Conservation (phyloP, 2,329 filamentous ascomycete species). For the Trichocomaceae sp. region DNA sequence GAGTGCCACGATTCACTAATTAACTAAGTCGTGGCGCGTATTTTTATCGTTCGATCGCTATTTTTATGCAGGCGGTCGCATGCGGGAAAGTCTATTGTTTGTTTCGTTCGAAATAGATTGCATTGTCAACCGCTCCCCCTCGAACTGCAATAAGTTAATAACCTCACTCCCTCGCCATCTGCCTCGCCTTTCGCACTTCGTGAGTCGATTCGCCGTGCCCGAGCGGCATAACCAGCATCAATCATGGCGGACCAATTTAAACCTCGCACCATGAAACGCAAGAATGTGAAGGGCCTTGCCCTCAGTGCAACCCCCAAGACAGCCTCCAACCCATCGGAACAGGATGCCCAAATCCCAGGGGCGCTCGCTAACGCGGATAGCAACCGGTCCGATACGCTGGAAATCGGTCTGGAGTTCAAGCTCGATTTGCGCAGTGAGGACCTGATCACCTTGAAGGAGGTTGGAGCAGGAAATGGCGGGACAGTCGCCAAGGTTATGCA, state of each 20-base stretch:
- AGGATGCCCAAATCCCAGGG: conserved; percentile 48
- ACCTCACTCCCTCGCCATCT: too few species aligned
- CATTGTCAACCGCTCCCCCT: background rate
- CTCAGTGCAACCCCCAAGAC: conserved; percentile 70
- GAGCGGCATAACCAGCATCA: conserved; percentile 13
- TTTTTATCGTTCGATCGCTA: background rate
- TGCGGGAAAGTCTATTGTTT: background rate
- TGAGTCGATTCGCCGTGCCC: conserved; percentile 12
- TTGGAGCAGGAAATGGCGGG: conserved; percentile 92
- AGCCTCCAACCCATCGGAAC: conserved; percentile 63
- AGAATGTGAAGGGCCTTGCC: conserved; percentile 95
- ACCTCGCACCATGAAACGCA: conserved; percentile 85
- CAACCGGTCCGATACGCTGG: conserved; percentile 64
- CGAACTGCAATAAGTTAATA: background rate
- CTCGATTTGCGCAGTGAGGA: conserved; percentile 88
- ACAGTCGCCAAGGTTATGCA: conserved; percentile 98
- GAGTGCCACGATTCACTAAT: background rate
- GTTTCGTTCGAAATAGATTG: background rate
- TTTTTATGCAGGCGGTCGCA: background rate
- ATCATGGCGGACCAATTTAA: conserved; percentile 57
- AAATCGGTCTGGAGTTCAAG: conserved; percentile 97
- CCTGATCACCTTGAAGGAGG: conserved; percentile 84
- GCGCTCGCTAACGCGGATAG: conserved; percentile 51
- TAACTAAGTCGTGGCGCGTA: background rate
- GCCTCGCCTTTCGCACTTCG: background rate